Conservation (phyloP, 306 rosid genomes). For the Hippophae tibetana region DNA sequence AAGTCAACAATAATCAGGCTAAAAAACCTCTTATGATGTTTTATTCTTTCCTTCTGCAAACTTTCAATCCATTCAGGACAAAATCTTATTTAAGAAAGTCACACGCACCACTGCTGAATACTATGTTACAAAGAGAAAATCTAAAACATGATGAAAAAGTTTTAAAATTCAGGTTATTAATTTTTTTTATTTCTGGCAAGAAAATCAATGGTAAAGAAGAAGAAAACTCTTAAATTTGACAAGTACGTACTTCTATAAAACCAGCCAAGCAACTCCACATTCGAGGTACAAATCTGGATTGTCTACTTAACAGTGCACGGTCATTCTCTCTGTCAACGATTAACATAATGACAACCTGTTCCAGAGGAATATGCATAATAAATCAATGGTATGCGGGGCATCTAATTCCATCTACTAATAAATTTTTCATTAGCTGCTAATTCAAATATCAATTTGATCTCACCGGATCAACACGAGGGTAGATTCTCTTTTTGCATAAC, state of each 20-base stretch:
- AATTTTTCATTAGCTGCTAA: background rate
- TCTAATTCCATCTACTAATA: background rate
- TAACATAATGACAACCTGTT: slow-evolving; percentile 87
- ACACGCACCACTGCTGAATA: no score
- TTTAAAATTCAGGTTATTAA: no score
- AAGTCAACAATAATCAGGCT: background rate
- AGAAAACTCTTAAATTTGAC: background rate
- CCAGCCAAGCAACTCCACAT: slow-evolving; percentile 92
- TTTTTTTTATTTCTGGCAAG: no score
- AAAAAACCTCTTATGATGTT: background rate
- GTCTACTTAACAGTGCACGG: slow-evolving; percentile 56
- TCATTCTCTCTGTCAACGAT: slow-evolving; percentile 77
- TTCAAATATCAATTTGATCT: slow-evolving; percentile 15
- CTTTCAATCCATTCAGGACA: no score
- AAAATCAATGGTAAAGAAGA: no score
- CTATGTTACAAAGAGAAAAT: background rate
- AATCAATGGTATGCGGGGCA: slow-evolving; percentile 16
- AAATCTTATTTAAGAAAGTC: no score
- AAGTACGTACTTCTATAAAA: slow-evolving; percentile 60
- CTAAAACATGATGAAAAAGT: no score
- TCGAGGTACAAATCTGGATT: slow-evolving; percentile 44
- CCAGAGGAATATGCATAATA: slow-evolving; percentile 2
- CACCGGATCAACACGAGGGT: slow-evolving; percentile 93
- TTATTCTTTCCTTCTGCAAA: no score
- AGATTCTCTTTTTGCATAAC: slow-evolving; percentile 61